Conservation (phyloP, 2,329 filamentous ascomycete genomes). For the Penicillium sp. region DNA sequence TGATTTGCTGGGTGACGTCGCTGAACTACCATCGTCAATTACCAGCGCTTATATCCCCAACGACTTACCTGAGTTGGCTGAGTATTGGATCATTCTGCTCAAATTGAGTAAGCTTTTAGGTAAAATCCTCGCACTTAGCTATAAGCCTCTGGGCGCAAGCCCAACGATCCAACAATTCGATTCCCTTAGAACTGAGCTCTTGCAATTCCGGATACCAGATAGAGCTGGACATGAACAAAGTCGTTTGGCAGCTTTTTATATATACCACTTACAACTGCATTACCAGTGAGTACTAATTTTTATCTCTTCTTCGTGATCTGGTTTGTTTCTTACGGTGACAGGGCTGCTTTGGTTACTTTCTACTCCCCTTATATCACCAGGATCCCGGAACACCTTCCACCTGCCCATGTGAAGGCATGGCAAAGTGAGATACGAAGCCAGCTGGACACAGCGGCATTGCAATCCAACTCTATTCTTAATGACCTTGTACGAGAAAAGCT, state of each 20-base stretch:
- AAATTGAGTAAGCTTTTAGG: slow-evolving; percentile 29
- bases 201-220: slow-evolving; percentile 15
- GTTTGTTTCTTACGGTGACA: slow-evolving; percentile 12
- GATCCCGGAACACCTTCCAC: slow-evolving; percentile 19
- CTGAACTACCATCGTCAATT: slow-evolving; percentile 8
- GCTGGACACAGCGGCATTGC: slow-evolving; percentile 23
- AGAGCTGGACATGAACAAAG: slow-evolving; percentile 8
- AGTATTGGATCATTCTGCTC: slow-evolving; percentile 30
- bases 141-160: slow-evolving; percentile 21
- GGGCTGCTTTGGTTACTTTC: slow-evolving; percentile 29
- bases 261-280: slow-evolving; percentile 32
- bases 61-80: slow-evolving; percentile 23
- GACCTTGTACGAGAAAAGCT: slow-evolving; percentile 27
- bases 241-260: slow-evolving; percentile 19
- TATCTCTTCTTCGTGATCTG: neutral
- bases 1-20: slow-evolving; percentile 31
- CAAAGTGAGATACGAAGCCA: slow-evolving; percentile 23
- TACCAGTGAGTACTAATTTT: slow-evolving; percentile 25
- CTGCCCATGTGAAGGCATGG: slow-evolving; percentile 17
- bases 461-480: slow-evolving; percentile 30
- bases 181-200: slow-evolving; percentile 6
- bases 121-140: slow-evolving; percentile 25
- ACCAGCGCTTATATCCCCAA: slow-evolving; percentile 20
- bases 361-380: slow-evolving; percentile 30
- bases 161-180: slow-evolving; percentile 24